Evolutionary conservation across 495 filamentous ascomycete species (phyloP), one percentile per base, ranked within the genome.

Genomic region (Aspergillus biplanus): DNA sequence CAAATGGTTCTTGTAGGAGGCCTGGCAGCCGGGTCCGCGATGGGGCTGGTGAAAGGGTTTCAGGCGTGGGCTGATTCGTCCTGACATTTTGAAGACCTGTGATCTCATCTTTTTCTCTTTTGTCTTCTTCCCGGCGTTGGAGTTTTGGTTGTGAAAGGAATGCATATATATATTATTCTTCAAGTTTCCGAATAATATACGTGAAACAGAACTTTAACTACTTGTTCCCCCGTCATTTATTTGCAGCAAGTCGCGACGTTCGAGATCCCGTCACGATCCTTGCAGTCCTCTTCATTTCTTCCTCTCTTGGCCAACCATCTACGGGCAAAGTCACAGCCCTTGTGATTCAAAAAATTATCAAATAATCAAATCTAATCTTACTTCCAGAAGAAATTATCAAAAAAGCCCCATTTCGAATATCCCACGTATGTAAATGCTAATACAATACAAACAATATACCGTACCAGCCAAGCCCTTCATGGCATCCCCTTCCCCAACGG

Each of bases 1-100:
- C 82, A 88, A 59, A 92, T 91, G 88, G 83, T 90, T 16, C 58
- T 86, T 21, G 77, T 91, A 15, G 89, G 89, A 16, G 86, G 86
- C 21, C 67, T 89, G 56, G 88, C 89, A 13, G 88, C 88, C 0
- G 79, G 81, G 1, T 87, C 84, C 13, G 87, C 88, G 0, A 88
- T 90, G 75, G 79, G 86, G 15, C 83, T 88, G 65, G 86, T 91
- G 21, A 87, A 80, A 59, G 76, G 78, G 4, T 83, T 90, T 63
- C 75, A 78, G 61, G 56, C 75, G 66, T 39, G 78, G 52, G 78
- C 78, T 7, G 56, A 67, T 64, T 44, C 35, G 27, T 60, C 55
- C 9, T 58, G 21, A 57, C 4, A 27, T 46, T 56, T 54, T 18
- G n/a, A 13, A 12, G 18, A 13, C 15, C 35, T n/a, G 39, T 54